Evolutionary conservation across 164 flowering plant species (phyloP), one percentile per base, ranked within the genome.

Genomic region (Nymphaea colorata): DNA sequence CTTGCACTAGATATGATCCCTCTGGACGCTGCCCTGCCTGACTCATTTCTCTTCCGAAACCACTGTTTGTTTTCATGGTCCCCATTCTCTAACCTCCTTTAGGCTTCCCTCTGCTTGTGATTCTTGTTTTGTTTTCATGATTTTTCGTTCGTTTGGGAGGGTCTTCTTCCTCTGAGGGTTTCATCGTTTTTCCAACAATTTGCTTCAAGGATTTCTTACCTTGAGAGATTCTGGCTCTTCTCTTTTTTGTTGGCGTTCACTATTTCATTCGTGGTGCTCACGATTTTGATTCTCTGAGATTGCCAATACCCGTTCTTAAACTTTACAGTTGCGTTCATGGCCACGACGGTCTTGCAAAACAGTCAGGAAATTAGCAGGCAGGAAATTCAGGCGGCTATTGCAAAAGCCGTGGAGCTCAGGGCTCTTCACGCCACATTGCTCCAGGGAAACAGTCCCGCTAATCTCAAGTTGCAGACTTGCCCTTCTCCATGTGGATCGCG

Each of bases 401-500:
- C 97, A 41, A 93, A 93, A 72, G 94, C 96, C 4, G 90, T 85
- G 65, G 96, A 93, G 82, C 83, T 91, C 5, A 84, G 98, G 77
- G 96, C 98, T 60, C 81, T 93, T 67, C 97, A 93, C 71, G 93
- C 98, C 66, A 88, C 97, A 75, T 71, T 91, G 71, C 66, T 83
- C 71, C 90, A 85, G 70, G 87, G 83, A 55, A 81, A 67, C 64
- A 86, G 87, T 76, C 90, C 96, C 66, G 79, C 85, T 43, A 78
- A 75, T 74, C 70, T 77, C 70, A 80, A 74, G 64, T 69, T 70
- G 65, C 78, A 69, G 4, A 66, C 65, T 25, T 70, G 84, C 64
- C 44, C 84, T 74, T 79, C 82, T 73, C 80, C 95, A 53, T 84
- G 86, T 71, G 64, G 70, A 76, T 67, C 83, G 4, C 77, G 70